phyloP scores from a whole-genome alignment of 129 eudicot genomes.

The Ambrosia trifida region DNA sequence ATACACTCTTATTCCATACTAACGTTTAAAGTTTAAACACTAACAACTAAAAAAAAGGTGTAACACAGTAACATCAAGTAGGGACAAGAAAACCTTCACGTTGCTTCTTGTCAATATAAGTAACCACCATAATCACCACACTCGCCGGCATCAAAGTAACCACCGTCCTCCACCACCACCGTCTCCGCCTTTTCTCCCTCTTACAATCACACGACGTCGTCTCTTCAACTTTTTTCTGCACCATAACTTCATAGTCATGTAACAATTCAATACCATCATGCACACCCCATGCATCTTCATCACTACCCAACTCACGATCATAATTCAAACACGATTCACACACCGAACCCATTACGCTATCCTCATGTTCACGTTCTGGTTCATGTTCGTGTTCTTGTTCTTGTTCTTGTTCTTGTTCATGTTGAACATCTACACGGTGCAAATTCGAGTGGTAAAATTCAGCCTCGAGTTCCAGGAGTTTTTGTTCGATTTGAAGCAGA shows the following conservation, averaged over 20 bases:
- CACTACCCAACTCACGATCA: neutral
- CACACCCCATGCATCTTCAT: no score
- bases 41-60: neutral
- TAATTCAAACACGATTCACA: slow-evolving; percentile 21
- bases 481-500: neutral
- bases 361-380: neutral
- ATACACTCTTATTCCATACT: no score
- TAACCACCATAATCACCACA: neutral
- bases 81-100: slow-evolving; percentile 4
- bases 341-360: neutral
- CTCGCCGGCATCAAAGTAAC: slow-evolving; percentile 7
- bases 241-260: neutral
- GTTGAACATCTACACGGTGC: neutral
- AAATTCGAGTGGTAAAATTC: neutral
- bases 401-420: no score
- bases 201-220: neutral
- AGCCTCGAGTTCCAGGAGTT: neutral
- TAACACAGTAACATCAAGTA: slow-evolving; percentile 1
- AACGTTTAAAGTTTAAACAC: neutral
- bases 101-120: slow-evolving; percentile 13
- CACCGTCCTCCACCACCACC: slow-evolving; percentile 22
- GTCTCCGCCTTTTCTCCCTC: neutral
- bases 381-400: no score
- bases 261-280: neutral
- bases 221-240: neutral